phyloP scores from a whole-genome alignment of 148 eudicot genomes.

The Rhododendron mucronatum region DNA sequence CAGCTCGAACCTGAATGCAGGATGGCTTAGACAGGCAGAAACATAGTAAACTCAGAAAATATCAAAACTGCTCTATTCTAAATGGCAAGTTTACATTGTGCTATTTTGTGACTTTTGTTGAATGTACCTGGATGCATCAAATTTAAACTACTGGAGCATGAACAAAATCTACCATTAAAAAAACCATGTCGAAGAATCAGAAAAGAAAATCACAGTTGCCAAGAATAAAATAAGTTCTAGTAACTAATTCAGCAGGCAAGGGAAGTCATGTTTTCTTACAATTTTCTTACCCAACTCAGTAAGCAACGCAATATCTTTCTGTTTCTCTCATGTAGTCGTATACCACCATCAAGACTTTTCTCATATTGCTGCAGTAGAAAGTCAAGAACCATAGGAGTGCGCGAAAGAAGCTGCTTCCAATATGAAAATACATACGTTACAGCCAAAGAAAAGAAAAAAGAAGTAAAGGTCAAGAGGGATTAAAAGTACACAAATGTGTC shows the following conservation, averaged over 20 bases:
- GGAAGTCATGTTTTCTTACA: neutral
- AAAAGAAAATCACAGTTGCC: neutral
- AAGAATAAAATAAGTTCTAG: neutral
- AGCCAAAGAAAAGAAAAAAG: constrained; percentile 6
- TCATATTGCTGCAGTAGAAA: constrained; percentile 76
- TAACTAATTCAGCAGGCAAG: neutral
- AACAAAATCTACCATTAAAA: neutral
- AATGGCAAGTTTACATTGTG: neutral
- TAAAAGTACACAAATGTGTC: neutral
- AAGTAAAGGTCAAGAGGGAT: constrained; percentile 8
- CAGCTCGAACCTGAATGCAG: constrained; percentile 78
- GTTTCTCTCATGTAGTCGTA: constrained; percentile 59
- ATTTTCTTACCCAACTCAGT: constrained; percentile 82
- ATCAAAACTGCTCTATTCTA: constrained; percentile 5
- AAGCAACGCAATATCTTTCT: constrained; percentile 87
- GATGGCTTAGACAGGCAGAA: constrained; percentile 10
- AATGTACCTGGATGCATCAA: neutral
- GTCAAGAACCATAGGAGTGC: constrained; percentile 80
- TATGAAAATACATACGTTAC: constrained; percentile 19
- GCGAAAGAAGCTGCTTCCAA: constrained; percentile 72
- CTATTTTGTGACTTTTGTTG: neutral
- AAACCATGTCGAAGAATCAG: neutral
- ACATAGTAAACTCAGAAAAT: neutral
- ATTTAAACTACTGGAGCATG: neutral
- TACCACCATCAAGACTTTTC: constrained; percentile 46